A percentile compares a stretch with the other conserved stretches of the same genome.
These are phyloP conservation scores for Trichoderma asperelloides DNA, from an alignment of 495 filamentous ascomycete species.

Conservation along the genomic window DNA sequence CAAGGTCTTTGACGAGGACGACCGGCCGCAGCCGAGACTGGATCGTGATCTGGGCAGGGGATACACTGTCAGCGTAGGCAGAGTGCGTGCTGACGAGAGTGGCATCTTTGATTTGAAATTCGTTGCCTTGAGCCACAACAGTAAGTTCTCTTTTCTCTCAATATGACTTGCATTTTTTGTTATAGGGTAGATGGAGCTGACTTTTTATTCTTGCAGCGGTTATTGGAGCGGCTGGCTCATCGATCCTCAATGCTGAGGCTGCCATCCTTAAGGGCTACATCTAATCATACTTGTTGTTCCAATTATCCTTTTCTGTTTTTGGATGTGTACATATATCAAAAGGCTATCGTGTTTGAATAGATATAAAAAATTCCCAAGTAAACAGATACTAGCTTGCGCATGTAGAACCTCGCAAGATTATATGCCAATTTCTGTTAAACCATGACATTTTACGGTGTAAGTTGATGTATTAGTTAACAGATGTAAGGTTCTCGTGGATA, in stretches of 20 bases:
- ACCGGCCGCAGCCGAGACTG: constrained; percentile 76
- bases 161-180: background rate
- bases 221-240: constrained; percentile 89
- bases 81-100: constrained; percentile 62
- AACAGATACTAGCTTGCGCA: too few species aligned
- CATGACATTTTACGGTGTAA: too few species aligned
- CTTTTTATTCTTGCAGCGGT: constrained; percentile 44
- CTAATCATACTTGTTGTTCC: constrained; percentile 31
- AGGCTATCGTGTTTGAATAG: background rate
- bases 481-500: too few species aligned
- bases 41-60: constrained; percentile 67
- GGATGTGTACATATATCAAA: background rate
- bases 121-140: constrained; percentile 77
- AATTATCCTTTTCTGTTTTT: background rate
- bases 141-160: constrained; percentile 34
- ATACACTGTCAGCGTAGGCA: constrained; percentile 75
- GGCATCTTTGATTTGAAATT: constrained; percentile 79
- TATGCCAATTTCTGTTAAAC: too few species aligned
- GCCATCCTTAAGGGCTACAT: constrained; percentile 83
- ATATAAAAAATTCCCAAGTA: too few species aligned
- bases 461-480: too few species aligned
- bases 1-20: constrained; percentile 67
- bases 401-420: too few species aligned
- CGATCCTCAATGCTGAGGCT: constrained; percentile 89
- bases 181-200: constrained; percentile 5